Base-by-base conservation (phyloP, 116 monocot species). In the Trichopus zeylanicus region DNA sequence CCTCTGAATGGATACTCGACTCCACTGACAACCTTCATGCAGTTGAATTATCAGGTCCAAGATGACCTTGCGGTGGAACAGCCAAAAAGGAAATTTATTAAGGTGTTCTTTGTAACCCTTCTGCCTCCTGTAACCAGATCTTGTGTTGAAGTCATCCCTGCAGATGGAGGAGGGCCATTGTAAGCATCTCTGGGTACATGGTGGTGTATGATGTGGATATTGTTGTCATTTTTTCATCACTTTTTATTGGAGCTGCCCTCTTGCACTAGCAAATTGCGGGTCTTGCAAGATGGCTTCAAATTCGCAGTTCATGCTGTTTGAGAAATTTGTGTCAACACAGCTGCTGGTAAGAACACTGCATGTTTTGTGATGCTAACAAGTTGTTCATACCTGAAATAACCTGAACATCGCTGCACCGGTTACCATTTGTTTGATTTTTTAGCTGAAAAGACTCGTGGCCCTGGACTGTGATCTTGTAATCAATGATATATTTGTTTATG, bases 1-100 rank as follows among this genome's bases (percentile, higher is more conserved):
- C 77, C 46, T 69, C 75, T 0, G 81, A 85, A 20, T 89, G 89
- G 89, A 85, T 80, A n/a, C n/a, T n/a, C n/a, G n/a, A n/a, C n/a
- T n/a, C n/a, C n/a, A n/a, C n/a, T n/a, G n/a, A n/a, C n/a, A n/a
- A n/a, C n/a, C n/a, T n/a, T n/a, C n/a, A n/a, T n/a, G n/a, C n/a
- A n/a, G n/a, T n/a, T n/a, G n/a, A n/a, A n/a, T n/a, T n/a, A n/a
- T n/a, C n/a, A n/a, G n/a, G n/a, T n/a, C n/a, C n/a, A n/a, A n/a
- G n/a, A n/a, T n/a, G n/a, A n/a, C n/a, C n/a, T n/a, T n/a, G n/a
- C n/a, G n/a, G n/a, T n/a, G n/a, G n/a, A n/a, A n/a, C n/a, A n/a
- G n/a, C n/a, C n/a, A n/a, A n/a, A n/a, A n/a, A n/a, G n/a, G n/a
- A n/a, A n/a, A n/a, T n/a, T n/a, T n/a, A n/a, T n/a, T n/a, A n/a